phyloP scores from a whole-genome alignment of 768 basidiomycete species.

The Sporobolomyces phaffii region DNA sequence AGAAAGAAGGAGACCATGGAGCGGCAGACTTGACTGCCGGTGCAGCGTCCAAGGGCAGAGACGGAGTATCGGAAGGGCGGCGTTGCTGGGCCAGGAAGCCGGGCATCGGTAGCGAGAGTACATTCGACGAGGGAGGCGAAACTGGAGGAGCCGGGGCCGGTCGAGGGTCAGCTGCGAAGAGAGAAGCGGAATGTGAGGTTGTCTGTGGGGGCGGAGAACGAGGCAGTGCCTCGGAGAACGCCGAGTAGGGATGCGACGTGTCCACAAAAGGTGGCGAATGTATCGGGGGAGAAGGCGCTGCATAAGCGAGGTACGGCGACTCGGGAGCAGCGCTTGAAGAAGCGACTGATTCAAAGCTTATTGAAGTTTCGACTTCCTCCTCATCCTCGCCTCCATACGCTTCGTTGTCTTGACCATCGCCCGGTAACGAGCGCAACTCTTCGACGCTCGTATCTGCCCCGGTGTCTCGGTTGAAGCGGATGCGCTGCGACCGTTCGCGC shows the following conservation, averaged over 20 bases:
- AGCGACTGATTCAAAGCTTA: neutral
- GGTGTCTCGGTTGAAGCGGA: neutral
- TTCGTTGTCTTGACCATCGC: neutral
- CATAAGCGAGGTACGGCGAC: slow-evolving; percentile 1
- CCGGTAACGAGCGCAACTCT: neutral
- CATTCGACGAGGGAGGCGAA: neutral
- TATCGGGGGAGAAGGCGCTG: neutral
- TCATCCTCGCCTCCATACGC: neutral
- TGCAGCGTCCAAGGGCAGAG: no score
- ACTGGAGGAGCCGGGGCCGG: slow-evolving; percentile 1
- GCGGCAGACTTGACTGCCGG: no score
- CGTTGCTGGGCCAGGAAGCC: neutral
- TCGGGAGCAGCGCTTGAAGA: neutral
- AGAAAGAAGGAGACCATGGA: neutral
- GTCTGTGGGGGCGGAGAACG: neutral
- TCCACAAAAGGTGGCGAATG: neutral
- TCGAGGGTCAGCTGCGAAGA: slow-evolving; percentile 4
- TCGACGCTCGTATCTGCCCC: neutral
- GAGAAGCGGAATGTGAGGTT: no score
- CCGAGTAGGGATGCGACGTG: neutral
- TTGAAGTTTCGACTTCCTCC: neutral
- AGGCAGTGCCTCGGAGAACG: neutral
- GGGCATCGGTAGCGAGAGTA: neutral
- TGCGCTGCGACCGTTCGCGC: slow-evolving; percentile 2
- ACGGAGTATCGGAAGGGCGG: neutral